Conservation (phyloP, 768 basidiomycete species). For the Rhodosporidiobolus odoratus region DNA sequence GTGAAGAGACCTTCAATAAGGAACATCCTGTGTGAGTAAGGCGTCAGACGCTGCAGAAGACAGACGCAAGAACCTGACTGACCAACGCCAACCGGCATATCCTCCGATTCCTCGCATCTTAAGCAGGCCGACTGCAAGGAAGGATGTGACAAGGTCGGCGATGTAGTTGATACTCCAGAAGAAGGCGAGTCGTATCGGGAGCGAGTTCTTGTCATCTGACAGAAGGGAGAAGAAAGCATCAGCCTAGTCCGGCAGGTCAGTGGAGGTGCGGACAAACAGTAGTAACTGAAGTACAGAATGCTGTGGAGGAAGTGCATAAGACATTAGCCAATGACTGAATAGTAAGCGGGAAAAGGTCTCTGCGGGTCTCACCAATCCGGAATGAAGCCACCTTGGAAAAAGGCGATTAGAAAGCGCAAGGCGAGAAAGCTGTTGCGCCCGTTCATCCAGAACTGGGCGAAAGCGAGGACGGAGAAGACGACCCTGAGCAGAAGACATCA, state of each 20-base stretch:
- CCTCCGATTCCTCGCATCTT: conserved; percentile 46
- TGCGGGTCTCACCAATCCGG: not conserved
- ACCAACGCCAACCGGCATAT: conserved; percentile 45
- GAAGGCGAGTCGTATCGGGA: not conserved
- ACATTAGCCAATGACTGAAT: not conserved
- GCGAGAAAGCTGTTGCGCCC: conserved; percentile 42
- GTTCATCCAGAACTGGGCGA: conserved; percentile 42
- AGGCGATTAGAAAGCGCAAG: conserved; percentile 40
- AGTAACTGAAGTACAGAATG: conserved; percentile 25
- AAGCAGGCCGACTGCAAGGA: conserved; percentile 45
- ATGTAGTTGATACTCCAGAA: conserved; percentile 29
- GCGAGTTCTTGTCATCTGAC: not conserved
- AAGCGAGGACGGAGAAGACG: conserved; percentile 38
- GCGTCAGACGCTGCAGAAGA: not conserved
- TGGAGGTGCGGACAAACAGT: not conserved
- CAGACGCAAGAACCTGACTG: not conserved
- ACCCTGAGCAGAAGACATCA: not conserved
- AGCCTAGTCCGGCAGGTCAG: not conserved
- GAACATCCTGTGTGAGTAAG: conserved; percentile 38
- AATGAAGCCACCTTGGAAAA: conserved; percentile 47
- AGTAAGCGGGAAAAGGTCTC: not conserved
- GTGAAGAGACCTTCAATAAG: conserved; percentile 42
- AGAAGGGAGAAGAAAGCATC: not conserved
- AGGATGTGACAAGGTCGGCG: conserved; percentile 30
- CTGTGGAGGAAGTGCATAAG: too few relatives aligned